Percentiles rank a stretch among this genome's conserved stretches.
Conservation (phyloP, 352 stramenopile genomes). For the Phytophthora kernoviae region DNA sequence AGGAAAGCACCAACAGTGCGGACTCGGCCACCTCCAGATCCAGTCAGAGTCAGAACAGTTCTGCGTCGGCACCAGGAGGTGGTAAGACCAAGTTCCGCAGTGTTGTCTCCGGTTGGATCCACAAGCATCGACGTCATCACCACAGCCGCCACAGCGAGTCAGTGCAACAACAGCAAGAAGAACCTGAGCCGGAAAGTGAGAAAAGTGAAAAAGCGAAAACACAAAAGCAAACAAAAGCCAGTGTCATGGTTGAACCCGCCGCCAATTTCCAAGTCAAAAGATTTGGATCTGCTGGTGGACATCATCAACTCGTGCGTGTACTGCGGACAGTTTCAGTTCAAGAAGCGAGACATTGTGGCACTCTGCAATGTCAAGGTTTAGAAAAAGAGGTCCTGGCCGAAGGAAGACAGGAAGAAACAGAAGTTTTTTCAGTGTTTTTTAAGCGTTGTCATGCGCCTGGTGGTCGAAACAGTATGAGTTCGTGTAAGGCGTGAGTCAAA, state of each 20-base stretch:
- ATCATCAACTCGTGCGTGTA: conserved; percentile 76
- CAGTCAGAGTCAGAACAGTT: conserved; percentile 13
- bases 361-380: conserved; percentile 70
- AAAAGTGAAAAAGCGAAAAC: conserved; percentile 7
- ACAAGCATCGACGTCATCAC: conserved; percentile 26
- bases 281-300: conserved; percentile 59
- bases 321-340: conserved; percentile 61
- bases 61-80: conserved; percentile 9
- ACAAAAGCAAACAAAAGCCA: conserved; percentile 18
- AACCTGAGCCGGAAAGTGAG: conserved; percentile 15
- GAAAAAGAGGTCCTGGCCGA: conserved; percentile 22
- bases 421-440: conserved; percentile 1
- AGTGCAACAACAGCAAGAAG: neutral
- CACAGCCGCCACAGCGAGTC: neutral
- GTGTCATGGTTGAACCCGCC: conserved; percentile 56
- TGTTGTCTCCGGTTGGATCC: conserved; percentile 31
- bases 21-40: conserved; percentile 22
- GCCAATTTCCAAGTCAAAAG: conserved; percentile 37
- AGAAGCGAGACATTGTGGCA: conserved; percentile 48
- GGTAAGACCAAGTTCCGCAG: conserved; percentile 24
- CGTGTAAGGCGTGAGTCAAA: neutral
- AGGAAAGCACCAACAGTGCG: conserved; percentile 25
- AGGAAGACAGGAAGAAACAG: conserved; percentile 26
- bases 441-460: conserved; percentile 16
- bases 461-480: conserved; percentile 19